Evolutionary conservation across 2,329 filamentous ascomycete genomes (phyloP).

Genomic region (Neofusicoccum ribis): DNA sequence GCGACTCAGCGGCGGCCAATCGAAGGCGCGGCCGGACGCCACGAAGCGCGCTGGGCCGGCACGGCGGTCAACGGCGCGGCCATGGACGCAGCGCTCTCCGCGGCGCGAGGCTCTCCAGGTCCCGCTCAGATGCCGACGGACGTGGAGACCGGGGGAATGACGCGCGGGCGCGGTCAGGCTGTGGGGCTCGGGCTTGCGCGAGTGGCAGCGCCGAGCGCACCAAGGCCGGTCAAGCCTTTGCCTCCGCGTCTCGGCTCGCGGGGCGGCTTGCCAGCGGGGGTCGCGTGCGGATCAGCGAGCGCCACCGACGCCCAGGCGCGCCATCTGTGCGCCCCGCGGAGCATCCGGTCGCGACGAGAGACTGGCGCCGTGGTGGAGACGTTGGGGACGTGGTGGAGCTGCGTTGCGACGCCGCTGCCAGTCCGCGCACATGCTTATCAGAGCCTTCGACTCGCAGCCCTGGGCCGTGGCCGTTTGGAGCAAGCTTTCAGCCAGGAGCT

Average conservation of each 20-base stretch:
- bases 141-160: not conserved
- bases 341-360: not conserved
- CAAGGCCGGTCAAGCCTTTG: slow-evolving; percentile 2
- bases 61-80: not conserved
- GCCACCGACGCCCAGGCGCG: not conserved
- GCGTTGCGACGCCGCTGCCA: not conserved
- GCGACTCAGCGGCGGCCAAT: too few relatives aligned
- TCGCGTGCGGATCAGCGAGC: not conserved
- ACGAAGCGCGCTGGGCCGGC: too few relatives aligned
- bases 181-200: not conserved
- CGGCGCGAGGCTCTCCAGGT: not conserved
- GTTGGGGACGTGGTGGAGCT: not conserved
- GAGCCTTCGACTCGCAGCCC: not conserved
- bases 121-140: not conserved
- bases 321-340: not conserved
- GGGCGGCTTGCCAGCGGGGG: not conserved
- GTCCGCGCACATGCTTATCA: not conserved
- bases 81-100: too few relatives aligned
- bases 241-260: slow-evolving; percentile 14
- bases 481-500: too few relatives aligned
- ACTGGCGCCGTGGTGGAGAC: not conserved
- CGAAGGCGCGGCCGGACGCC: not conserved
- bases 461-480: too few relatives aligned
- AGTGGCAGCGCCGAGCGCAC: not conserved
- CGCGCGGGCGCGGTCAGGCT: not conserved